Percentiles rank a stretch among this genome's conserved stretches.
These are phyloP conservation scores for Anethum foeniculum DNA, from an alignment of 140 eudicot genomes.

Conservation along the genomic window DNA sequence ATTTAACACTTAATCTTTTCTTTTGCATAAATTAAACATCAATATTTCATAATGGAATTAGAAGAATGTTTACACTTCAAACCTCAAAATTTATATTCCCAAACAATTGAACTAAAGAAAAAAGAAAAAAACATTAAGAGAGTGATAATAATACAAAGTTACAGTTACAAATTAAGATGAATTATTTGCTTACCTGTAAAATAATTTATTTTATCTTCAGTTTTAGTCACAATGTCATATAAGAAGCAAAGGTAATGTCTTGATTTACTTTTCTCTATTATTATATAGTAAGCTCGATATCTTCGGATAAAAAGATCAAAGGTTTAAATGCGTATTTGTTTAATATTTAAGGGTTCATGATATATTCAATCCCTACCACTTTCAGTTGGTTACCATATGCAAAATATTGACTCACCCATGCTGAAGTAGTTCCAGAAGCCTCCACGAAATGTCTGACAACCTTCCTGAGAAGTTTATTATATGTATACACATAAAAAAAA, in stretches of 20 bases:
- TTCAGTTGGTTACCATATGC: not conserved
- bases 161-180: not conserved
- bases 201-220: not conserved
- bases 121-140: not conserved
- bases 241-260: not conserved
- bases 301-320: not conserved
- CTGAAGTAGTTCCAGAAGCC: constrained; percentile 99
- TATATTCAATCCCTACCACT: not conserved
- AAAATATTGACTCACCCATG: constrained; percentile 62
- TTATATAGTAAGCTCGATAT: not conserved
- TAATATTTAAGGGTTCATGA: not conserved
- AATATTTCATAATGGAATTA: not conserved
- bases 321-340: not conserved
- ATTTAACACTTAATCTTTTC: not conserved
- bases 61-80: not conserved
- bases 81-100: not conserved
- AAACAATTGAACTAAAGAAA: not conserved
- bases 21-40: not conserved
- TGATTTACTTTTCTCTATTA: not conserved
- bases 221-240: not conserved
- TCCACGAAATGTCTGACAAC: constrained; percentile 74
- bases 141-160: not conserved
- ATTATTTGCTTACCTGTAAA: not conserved
- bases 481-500: constrained; percentile 1
- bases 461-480: constrained; percentile 52